Conservation (phyloP, 805 yeast species). For the Brettanomyces custersianus region DNA sequence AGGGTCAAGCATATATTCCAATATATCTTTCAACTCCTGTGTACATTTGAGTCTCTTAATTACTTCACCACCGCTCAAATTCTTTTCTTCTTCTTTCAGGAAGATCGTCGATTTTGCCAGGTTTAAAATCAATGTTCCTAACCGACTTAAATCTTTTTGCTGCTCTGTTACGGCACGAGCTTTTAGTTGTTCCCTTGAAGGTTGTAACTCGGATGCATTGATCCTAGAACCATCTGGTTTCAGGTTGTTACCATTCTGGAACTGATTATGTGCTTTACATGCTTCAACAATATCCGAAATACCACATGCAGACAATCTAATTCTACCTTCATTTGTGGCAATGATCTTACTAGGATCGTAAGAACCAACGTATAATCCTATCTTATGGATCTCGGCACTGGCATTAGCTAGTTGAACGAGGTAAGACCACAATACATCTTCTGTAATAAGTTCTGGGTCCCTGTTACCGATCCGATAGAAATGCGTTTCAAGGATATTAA, state of each 20-base stretch:
- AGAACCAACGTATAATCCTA: constrained; percentile 54
- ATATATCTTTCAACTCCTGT: constrained; percentile 35
- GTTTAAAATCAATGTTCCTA: constrained; percentile 55
- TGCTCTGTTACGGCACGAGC: constrained; percentile 14
- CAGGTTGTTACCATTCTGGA: constrained; percentile 9
- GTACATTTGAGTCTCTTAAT: constrained; percentile 29
- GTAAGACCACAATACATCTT: constrained; percentile 66
- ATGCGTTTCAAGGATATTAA: constrained; percentile 64
- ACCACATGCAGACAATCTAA: constrained; percentile 66
- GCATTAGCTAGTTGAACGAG: constrained; percentile 69
- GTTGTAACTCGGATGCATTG: background rate
- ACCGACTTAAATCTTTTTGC: constrained; percentile 42
- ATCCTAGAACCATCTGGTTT: constrained; percentile 8
- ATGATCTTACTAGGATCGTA: constrained; percentile 62
- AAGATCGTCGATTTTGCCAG: constrained; percentile 34
- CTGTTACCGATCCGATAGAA: constrained; percentile 32
- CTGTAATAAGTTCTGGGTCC: constrained; percentile 45
- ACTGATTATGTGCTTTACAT: constrained; percentile 24
- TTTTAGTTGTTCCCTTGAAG: constrained; percentile 21
- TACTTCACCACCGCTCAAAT: constrained; percentile 12
- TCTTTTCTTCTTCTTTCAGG: constrained; percentile 9
- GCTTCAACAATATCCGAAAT: constrained; percentile 53
- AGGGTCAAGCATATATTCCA: constrained; percentile 28
- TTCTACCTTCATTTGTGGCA: constrained; percentile 61
- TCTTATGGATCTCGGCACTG: constrained; percentile 52